These are phyloP conservation scores for Zygosaccharomyces kombuchaensis DNA, from an alignment of 805 yeast genomes.

Conservation along the genomic window DNA sequence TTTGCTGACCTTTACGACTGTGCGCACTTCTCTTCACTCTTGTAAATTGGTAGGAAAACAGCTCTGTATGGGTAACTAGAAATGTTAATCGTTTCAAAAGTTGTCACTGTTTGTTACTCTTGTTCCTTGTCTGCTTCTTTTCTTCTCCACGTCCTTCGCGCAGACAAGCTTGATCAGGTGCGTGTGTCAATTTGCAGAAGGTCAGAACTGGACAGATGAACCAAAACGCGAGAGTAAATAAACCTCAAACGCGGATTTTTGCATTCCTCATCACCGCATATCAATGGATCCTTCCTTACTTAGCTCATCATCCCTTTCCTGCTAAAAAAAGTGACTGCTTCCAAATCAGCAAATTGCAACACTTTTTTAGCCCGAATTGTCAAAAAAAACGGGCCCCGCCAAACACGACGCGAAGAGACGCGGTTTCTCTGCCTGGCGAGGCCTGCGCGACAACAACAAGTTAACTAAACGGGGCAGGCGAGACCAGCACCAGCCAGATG, in stretches of 20 bases:
- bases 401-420: neutral
- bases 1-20: neutral
- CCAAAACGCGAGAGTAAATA: slow-evolving; percentile 3
- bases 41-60: neutral
- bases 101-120: neutral
- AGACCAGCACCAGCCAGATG: neutral
- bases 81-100: neutral
- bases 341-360: neutral
- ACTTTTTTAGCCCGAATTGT: neutral
- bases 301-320: neutral
- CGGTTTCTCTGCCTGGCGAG: slow-evolving; percentile 2
- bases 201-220: neutral
- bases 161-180: neutral
- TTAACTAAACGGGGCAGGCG: neutral
- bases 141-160: neutral
- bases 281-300: neutral
- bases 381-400: neutral
- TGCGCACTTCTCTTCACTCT: neutral
- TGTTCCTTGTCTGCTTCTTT: neutral
- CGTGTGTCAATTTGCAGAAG: neutral
- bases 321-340: neutral
- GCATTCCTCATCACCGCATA: neutral
- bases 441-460: neutral
- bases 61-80: neutral
- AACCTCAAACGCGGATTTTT: slow-evolving; percentile 3